Percentiles rank a stretch among this genome's conserved stretches.
These are phyloP conservation scores for Adenanthera pavonina DNA, from an alignment of 306 rosid genomes.

Conservation along the genomic window DNA sequence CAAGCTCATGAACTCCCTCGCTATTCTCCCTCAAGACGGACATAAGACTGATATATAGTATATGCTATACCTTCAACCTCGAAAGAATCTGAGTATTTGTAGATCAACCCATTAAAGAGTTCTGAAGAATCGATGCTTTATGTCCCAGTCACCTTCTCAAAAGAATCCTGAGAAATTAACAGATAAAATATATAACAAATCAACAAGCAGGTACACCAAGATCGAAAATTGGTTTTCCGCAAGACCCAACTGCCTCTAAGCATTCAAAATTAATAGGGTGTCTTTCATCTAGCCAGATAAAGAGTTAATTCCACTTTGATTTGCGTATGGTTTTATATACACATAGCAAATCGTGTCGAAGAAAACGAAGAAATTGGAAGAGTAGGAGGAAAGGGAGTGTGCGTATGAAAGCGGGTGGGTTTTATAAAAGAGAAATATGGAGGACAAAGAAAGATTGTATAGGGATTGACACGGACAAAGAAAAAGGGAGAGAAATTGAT, in stretches of 20 bases:
- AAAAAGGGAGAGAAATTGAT: constrained; percentile 42
- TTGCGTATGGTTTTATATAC: constrained; percentile 1
- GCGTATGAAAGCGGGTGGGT: constrained; percentile 37
- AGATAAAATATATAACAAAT: constrained; percentile 26
- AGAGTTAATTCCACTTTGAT: neutral
- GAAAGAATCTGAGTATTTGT: constrained; percentile 37
- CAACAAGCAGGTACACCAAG: neutral
- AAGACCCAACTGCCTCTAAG: neutral
- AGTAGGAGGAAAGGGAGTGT: constrained; percentile 26
- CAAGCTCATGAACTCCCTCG: constrained; percentile 19
- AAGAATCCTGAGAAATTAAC: constrained; percentile 33
- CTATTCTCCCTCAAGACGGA: neutral
- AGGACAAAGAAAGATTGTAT: constrained; percentile 33
- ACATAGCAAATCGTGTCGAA: neutral
- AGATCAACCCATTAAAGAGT: constrained; percentile 53
- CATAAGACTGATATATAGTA: neutral
- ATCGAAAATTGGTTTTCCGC: neutral
- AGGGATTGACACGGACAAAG: constrained; percentile 38
- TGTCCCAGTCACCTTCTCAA: constrained; percentile 21
- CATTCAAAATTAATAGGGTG: neutral
- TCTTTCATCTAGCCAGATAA: constrained; percentile 1
- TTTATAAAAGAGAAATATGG: constrained; percentile 24
- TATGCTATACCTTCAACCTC: constrained; percentile 37
- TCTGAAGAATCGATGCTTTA: constrained; percentile 32
- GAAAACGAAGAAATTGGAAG: constrained; percentile 16